Base-by-base conservation (phyloP, 1,139 yeast genomes). In the Schwanniomyces etchellsii region DNA sequence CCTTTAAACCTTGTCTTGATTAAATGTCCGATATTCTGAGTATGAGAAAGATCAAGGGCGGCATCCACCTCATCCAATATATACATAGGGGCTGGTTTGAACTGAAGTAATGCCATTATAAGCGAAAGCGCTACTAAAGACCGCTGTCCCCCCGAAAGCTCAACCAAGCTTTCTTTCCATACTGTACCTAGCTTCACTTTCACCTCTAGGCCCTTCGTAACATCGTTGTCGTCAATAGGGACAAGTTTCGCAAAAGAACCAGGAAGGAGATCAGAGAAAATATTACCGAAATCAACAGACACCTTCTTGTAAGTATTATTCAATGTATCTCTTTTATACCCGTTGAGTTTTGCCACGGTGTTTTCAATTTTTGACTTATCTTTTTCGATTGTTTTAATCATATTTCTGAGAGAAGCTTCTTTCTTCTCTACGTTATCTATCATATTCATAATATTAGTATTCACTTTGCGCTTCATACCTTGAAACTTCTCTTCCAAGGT, bases 51-150 rank as follows among this genome's bases (percentile, higher is more conserved):
- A 64, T 93, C 99, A 41, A 93, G 70, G 1, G 99, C 99, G 2
- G 99, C 98, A 59, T 91, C 98, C 23, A 91, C 96, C 58, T 91
- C 98, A 58, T 91, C 98, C 36, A 91, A 65, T 45, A 91, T 89
- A 52, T 91, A 91, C 95, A 91, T 85, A 7, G 98, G 98, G 0
- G 98, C 97, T 2, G 98, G 98, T 53, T 88, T 86, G 64, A 85
- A 89, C 54, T 89, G 95, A 34, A 91, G 64, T 37, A 91, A 64
- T 0, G 97, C 96, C 75, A 89, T 72, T 43, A 89, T 89, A 45
- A 91, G 65, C 3, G 97, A 84, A 30, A 91, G 62, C 0, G 98
- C 98, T 42, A 89, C 85, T 40, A 91, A 71, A 0, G 97, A 91
- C 43, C 98, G 64, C 56, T 93, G 99, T 18, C 99, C 99, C 35